A percentile compares a stretch with the other conserved stretches of the same genome.
Evolutionary conservation across 1,284 basidiomycete genomes (phyloP).

Genomic region (Sparassis latifolia): DNA sequence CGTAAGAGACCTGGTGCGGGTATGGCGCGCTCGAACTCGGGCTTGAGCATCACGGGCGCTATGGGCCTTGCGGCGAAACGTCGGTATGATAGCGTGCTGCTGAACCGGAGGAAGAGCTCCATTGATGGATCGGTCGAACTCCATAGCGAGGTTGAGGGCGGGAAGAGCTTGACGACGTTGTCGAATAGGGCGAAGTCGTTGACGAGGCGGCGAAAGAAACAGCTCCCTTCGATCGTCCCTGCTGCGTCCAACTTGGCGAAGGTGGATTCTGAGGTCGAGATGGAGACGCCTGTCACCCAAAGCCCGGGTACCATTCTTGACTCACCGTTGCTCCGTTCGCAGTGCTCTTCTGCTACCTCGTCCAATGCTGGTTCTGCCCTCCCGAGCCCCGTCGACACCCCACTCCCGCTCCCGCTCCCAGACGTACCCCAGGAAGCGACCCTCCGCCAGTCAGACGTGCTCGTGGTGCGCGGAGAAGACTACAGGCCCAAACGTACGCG

Average conservation of each 20-base stretch:
- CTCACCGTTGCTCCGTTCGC: slow-evolving; percentile 42
- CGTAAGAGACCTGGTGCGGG: slow-evolving; percentile 29
- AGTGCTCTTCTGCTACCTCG: slow-evolving; percentile 38
- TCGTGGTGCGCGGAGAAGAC: slow-evolving; percentile 17
- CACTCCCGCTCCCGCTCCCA: slow-evolving; percentile 20
- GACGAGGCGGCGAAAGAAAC: slow-evolving; percentile 35
- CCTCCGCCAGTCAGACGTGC: slow-evolving; percentile 23
- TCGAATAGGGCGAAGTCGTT: slow-evolving; percentile 25
- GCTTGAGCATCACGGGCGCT: slow-evolving; percentile 40
- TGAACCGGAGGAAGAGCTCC: slow-evolving; percentile 46
- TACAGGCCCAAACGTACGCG: slow-evolving; percentile 36
- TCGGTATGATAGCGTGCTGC: slow-evolving; percentile 61
- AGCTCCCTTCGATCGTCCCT: slow-evolving; percentile 33
- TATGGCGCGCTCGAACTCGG: slow-evolving; percentile 25
- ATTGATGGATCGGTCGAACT: slow-evolving; percentile 19
- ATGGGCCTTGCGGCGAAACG: slow-evolving; percentile 47
- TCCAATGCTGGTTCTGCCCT: slow-evolving; percentile 29
- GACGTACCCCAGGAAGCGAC: slow-evolving; percentile 17
- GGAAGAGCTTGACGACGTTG: slow-evolving; percentile 7
- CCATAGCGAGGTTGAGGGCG: slow-evolving; percentile 6
- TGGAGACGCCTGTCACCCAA: slow-evolving; percentile 5
- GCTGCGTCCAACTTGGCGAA: slow-evolving; percentile 14
- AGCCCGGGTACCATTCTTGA: slow-evolving; percentile 24
- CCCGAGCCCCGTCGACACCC: slow-evolving; percentile 30
- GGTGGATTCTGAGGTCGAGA: slow-evolving; percentile 13